Conservation (phyloP, 140 eudicot species). For the Oenanthe javanica region DNA sequence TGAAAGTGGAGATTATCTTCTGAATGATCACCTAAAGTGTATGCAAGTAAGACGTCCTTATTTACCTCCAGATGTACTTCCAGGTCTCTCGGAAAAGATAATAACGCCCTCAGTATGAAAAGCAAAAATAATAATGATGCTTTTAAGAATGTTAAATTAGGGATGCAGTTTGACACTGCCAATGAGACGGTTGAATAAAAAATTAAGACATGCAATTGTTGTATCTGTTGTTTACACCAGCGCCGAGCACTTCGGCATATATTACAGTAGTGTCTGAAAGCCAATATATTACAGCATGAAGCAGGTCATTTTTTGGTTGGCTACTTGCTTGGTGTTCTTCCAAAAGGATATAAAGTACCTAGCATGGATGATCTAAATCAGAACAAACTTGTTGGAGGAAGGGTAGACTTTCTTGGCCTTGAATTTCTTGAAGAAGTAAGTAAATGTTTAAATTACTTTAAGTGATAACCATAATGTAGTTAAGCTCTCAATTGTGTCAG, state of each 20-base stretch:
- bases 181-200: neutral
- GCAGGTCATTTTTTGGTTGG: slow-evolving; percentile 46
- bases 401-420: slow-evolving; percentile 48
- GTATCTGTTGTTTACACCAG: neutral
- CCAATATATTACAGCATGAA: slow-evolving; percentile 43
- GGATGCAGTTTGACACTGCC: neutral
- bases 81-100: neutral
- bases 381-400: slow-evolving; percentile 38
- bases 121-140: neutral
- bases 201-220: neutral
- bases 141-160: neutral
- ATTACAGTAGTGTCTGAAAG: neutral
- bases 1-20: slow-evolving; percentile 17
- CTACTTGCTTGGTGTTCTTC: slow-evolving; percentile 57
- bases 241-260: neutral
- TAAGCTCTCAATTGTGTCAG: neutral
- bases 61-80: neutral
- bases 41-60: slow-evolving; percentile 29
- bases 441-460: neutral
- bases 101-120: neutral
- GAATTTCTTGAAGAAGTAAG: slow-evolving; percentile 56
- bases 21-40: slow-evolving; percentile 30
- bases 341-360: slow-evolving; percentile 46
- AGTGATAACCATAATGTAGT: neutral
- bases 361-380: slow-evolving; percentile 31